Conservation (phyloP, 163 green algal species). For the Picocystis sp. region DNA sequence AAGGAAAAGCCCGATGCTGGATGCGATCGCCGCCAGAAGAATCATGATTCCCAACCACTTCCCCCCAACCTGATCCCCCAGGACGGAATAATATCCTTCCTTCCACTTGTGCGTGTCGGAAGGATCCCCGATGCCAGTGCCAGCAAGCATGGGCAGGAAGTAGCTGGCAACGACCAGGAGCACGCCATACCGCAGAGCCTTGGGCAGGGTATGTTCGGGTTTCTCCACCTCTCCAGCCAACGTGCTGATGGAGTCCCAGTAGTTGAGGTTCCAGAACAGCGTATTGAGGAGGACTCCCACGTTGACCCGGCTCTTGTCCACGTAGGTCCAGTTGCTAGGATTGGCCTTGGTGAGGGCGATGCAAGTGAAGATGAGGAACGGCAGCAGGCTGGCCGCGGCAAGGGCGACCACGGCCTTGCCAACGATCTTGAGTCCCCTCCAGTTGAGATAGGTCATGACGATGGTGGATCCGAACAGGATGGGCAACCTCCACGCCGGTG, state of each 20-base stretch:
- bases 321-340: constrained; percentile 33
- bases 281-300: constrained; percentile 13
- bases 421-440: constrained; percentile 75
- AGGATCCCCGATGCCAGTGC: constrained; percentile 44
- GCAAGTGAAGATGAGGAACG: constrained; percentile 60
- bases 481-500: constrained; percentile 2
- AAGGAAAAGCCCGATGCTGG: constrained; percentile 59
- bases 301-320: constrained; percentile 1
- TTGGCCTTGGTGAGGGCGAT: constrained; percentile 40
- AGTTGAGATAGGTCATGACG: constrained; percentile 48
- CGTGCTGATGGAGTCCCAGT: constrained; percentile 77
- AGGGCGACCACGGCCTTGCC: constrained; percentile 55
- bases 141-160: constrained; percentile 69
- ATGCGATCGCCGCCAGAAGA: constrained; percentile 58
- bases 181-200: constrained; percentile 50
- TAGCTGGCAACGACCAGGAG: constrained; percentile 67
- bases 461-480: constrained; percentile 17
- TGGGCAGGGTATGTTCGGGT: constrained; percentile 61
- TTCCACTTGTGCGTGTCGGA: constrained; percentile 38
- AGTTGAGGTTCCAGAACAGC: constrained; percentile 81
- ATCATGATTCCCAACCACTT: constrained; percentile 68
- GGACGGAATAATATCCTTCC: constrained; percentile 60
- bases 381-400: constrained; percentile 58
- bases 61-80: constrained; percentile 56
- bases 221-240: constrained; percentile 73